Evolutionary conservation across 1,284 basidiomycete genomes (phyloP).

Genomic region (Tetrapyrgos nigripes): DNA sequence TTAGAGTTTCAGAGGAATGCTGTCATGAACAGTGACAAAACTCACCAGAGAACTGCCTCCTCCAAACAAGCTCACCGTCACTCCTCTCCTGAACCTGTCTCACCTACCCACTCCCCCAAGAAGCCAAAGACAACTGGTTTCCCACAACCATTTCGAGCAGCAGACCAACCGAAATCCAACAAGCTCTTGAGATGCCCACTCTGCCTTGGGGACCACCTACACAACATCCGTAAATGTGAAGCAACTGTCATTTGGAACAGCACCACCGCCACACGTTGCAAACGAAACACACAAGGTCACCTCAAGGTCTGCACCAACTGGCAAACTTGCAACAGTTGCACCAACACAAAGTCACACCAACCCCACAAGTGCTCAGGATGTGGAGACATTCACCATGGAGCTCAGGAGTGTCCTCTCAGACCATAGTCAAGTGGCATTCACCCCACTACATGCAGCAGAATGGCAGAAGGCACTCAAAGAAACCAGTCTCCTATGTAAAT

Average conservation of each 20-base stretch:
- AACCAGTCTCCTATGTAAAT: slow-evolving; percentile 4
- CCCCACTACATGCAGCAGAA: slow-evolving; percentile 4
- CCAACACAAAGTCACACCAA: not conserved
- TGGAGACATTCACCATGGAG: slow-evolving; percentile 9
- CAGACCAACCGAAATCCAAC: not conserved
- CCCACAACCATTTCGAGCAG: slow-evolving; percentile 7
- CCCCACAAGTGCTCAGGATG: slow-evolving; percentile 8
- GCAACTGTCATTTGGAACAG: slow-evolving; percentile 10
- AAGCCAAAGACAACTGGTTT: not conserved
- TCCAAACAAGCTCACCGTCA: not conserved
- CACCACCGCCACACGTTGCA: not conserved
- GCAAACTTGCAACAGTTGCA: slow-evolving; percentile 20
- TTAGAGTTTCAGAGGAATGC: not conserved
- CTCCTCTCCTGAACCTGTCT: not conserved
- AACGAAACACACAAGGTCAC: slow-evolving; percentile 5
- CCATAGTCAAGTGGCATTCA: not conserved
- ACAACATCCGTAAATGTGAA: slow-evolving; percentile 22
- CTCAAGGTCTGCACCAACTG: slow-evolving; percentile 9
- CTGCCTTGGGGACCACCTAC: slow-evolving; percentile 28
- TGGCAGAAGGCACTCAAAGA: not conserved
- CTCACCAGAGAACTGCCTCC: not conserved
- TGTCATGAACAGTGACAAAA: not conserved
- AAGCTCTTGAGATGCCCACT: slow-evolving; percentile 22
- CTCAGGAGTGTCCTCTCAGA: slow-evolving; percentile 10
- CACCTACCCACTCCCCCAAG: not conserved